Conservation (phyloP, 345 rosid genomes). For the Murraya paniculata region DNA sequence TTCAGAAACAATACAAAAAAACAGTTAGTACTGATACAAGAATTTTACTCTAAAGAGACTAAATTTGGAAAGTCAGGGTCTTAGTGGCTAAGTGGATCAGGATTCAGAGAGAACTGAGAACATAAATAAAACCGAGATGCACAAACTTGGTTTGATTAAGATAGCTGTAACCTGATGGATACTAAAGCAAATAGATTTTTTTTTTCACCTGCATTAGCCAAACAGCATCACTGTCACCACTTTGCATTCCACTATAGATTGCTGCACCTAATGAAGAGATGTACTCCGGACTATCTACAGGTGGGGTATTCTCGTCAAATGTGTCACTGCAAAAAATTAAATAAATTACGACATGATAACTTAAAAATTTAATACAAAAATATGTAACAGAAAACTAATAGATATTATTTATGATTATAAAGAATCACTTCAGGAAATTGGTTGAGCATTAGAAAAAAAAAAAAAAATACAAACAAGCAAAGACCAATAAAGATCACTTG, state of each 20-base stretch:
- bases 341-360: conserved; percentile 10
- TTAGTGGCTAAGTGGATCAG: neutral
- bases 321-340: conserved; percentile 50
- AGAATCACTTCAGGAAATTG: neutral
- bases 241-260: conserved; percentile 60
- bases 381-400: neutral
- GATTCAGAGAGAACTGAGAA: neutral
- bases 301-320: conserved; percentile 83
- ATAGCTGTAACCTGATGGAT: neutral
- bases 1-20: conserved; percentile 5
- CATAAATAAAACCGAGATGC: neutral
- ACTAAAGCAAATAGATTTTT: neutral
- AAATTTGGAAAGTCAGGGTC: neutral
- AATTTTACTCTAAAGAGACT: neutral
- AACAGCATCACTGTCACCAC: conserved; percentile 60
- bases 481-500: neutral
- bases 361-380: neutral
- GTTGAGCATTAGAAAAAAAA: neutral
- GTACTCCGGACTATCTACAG: conserved; percentile 59
- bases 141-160: neutral
- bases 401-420: neutral
- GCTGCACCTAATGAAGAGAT: conserved; percentile 71
- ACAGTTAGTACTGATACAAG: neutral
- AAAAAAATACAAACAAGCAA: too few species aligned
- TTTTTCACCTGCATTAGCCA: conserved; percentile 76